A percentile compares a stretch with the other conserved stretches of the same genome.
These are phyloP conservation scores for Dioszegia aurantiaca DNA, from an alignment of 768 basidiomycete genomes.

Conservation along the genomic window DNA sequence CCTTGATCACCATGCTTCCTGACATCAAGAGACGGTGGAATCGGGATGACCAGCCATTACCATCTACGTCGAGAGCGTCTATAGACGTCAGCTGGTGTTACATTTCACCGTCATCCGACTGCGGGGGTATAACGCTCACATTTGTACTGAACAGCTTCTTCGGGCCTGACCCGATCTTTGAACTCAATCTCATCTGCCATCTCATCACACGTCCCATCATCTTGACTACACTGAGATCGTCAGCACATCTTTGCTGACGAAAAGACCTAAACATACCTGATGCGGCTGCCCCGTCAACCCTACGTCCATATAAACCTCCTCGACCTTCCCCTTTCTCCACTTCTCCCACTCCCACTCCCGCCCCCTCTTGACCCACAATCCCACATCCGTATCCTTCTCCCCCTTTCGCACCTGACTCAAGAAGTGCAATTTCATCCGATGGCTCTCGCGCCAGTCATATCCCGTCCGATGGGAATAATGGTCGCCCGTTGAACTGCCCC, in stretches of 20 bases:
- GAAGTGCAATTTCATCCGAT: slow-evolving; percentile 51
- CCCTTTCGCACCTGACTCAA: slow-evolving; percentile 34
- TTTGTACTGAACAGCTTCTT: slow-evolving; percentile 46
- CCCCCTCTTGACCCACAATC: slow-evolving; percentile 45
- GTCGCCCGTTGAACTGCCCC: slow-evolving; percentile 46
- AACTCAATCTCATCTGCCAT: slow-evolving; percentile 47
- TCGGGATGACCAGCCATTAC: slow-evolving; percentile 53
- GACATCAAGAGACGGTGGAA: slow-evolving; percentile 47
- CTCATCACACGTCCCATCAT: slow-evolving; percentile 50
- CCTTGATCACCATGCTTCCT: slow-evolving; percentile 51
- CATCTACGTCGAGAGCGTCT: slow-evolving; percentile 47
- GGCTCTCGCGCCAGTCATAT: slow-evolving; percentile 20
- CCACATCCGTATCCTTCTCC: slow-evolving; percentile 32
- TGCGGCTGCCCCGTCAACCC: slow-evolving; percentile 47
- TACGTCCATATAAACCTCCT: slow-evolving; percentile 46
- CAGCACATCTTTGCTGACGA: background rate
- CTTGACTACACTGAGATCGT: slow-evolving; percentile 42
- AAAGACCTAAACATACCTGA: slow-evolving; percentile 29
- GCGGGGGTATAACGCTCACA: no score
- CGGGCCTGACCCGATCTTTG: slow-evolving; percentile 40
- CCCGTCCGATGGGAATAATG: slow-evolving; percentile 28
- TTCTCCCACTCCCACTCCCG: slow-evolving; percentile 40
- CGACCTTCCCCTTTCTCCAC: slow-evolving; percentile 35
- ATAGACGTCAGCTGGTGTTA: background rate
- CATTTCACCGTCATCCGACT: no score